Evolutionary conservation across 2,329 filamentous ascomycete genomes (phyloP).

Genomic region (Clonostachys solani): DNA sequence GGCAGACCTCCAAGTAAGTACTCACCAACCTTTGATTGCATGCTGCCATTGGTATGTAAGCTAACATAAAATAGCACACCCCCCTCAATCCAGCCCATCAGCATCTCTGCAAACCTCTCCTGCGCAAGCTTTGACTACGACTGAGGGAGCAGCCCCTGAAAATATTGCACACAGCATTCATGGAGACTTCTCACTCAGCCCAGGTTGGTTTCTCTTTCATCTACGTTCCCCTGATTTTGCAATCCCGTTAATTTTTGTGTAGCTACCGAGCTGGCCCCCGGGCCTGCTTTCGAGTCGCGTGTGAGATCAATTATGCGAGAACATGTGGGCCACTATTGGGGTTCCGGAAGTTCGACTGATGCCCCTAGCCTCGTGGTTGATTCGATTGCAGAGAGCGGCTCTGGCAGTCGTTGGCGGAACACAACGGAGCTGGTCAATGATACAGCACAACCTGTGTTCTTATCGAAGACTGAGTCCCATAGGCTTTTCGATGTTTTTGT

Average conservation of each 20-base stretch:
- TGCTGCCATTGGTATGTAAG: no score
- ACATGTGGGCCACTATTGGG: slow-evolving; percentile 5
- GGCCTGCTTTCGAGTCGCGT: slow-evolving; percentile 13
- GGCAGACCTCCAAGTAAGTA: no score
- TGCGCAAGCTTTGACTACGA: neutral
- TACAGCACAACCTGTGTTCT: slow-evolving; percentile 3
- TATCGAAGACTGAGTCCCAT: slow-evolving; percentile 10
- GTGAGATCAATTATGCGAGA: slow-evolving; percentile 11
- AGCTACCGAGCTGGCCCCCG: slow-evolving; percentile 7
- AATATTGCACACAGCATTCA: neutral
- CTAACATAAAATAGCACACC: no score
- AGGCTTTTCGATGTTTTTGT: slow-evolving; percentile 13
- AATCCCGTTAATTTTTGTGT: neutral
- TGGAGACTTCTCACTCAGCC: neutral
- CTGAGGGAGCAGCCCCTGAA: neutral
- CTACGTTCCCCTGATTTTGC: neutral
- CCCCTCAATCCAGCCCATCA: neutral
- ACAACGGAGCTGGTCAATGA: slow-evolving; percentile 14
- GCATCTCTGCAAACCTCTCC: neutral
- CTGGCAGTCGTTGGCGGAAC: slow-evolving; percentile 5
- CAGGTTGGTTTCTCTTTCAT: neutral
- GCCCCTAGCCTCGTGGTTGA: slow-evolving; percentile 17
- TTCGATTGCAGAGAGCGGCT: neutral
- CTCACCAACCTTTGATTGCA: no score
- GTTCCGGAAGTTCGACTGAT: no score